Conservation (phyloP, 768 basidiomycete species). For the Boletus eberwhitei region DNA sequence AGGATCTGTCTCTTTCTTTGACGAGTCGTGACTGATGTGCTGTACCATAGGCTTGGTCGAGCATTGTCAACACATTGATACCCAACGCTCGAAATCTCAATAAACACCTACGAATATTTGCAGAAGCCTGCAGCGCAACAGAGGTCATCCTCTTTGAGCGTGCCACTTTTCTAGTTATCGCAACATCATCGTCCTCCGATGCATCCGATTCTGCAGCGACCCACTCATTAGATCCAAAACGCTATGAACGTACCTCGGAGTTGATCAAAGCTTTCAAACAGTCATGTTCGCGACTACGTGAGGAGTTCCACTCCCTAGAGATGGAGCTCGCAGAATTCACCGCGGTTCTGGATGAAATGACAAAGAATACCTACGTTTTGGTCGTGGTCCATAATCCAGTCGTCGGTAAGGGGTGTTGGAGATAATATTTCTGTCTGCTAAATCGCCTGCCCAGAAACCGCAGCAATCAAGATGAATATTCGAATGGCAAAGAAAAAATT, state of each 20-base stretch:
- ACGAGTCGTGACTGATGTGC: slow-evolving; percentile 8
- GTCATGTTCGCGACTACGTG: slow-evolving; percentile 79
- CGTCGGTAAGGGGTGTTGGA: slow-evolving; percentile 54
- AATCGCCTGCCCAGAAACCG: slow-evolving; percentile 61
- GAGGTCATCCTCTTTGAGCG: slow-evolving; percentile 97
- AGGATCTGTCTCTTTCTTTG: background rate
- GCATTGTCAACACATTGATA: slow-evolving; percentile 93
- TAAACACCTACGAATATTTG: slow-evolving; percentile 82
- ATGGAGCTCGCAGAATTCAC: slow-evolving; percentile 85
- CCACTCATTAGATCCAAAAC: slow-evolving; percentile 58
- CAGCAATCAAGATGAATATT: slow-evolving; percentile 84
- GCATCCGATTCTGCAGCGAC: slow-evolving; percentile 33
- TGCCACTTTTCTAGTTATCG: slow-evolving; percentile 97
- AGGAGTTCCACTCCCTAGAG: slow-evolving; percentile 84
- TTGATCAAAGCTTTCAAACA: slow-evolving; percentile 95
- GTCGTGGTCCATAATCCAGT: slow-evolving; percentile 86
- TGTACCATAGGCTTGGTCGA: slow-evolving; percentile 84
- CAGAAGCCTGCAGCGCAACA: slow-evolving; percentile 81
- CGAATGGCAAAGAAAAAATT: slow-evolving; percentile 83
- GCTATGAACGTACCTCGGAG: slow-evolving; percentile 87
- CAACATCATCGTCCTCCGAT: slow-evolving; percentile 59
- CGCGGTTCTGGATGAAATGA: slow-evolving; percentile 89
- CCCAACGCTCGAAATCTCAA: slow-evolving; percentile 91
- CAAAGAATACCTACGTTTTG: slow-evolving; percentile 89
- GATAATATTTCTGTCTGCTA: background rate